Percentiles rank a stretch among this genome's conserved stretches.
Conservation (phyloP, 225 moss, liverwort and hornwort genomes). For the Straminergon stramineum region DNA sequence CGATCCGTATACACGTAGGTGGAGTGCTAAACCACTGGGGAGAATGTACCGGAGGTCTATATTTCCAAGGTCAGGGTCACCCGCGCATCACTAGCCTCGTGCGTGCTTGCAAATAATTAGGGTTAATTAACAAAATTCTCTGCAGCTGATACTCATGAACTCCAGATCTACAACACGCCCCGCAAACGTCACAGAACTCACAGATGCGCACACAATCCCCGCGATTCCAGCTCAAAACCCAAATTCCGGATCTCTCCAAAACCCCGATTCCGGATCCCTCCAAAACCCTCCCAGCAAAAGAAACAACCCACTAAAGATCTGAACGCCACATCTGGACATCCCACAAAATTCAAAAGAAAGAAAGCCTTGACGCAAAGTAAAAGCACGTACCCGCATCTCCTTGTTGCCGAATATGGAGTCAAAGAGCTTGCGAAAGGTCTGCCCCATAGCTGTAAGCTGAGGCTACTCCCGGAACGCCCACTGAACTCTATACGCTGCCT, state of each 20-base stretch:
- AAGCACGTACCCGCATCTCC: conserved; percentile 79
- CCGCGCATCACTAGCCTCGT: not conserved
- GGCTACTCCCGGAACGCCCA: not conserved
- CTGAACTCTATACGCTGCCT: not conserved
- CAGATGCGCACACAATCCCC: not conserved
- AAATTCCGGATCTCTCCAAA: not conserved
- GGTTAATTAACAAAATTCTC: not conserved
- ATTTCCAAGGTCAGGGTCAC: not conserved
- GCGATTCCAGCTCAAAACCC: not conserved
- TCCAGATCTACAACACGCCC: not conserved
- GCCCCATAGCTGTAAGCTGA: conserved; percentile 56
- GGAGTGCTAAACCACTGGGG: not conserved
- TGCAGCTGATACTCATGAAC: not conserved
- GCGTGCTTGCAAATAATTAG: not conserved
- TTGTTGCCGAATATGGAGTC: conserved; percentile 95
- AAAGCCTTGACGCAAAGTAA: not conserved
- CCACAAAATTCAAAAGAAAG: not conserved
- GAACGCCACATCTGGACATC: not conserved
- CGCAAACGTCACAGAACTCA: not conserved
- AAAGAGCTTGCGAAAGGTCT: conserved; percentile 90
- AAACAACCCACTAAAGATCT: not conserved
- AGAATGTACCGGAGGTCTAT: no score
- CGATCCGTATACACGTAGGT: not conserved
- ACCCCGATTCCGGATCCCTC: not conserved
- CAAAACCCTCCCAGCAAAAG: not conserved